phyloP scores from a whole-genome alignment of 768 basidiomycete genomes.

The Crucibulum laeve region DNA sequence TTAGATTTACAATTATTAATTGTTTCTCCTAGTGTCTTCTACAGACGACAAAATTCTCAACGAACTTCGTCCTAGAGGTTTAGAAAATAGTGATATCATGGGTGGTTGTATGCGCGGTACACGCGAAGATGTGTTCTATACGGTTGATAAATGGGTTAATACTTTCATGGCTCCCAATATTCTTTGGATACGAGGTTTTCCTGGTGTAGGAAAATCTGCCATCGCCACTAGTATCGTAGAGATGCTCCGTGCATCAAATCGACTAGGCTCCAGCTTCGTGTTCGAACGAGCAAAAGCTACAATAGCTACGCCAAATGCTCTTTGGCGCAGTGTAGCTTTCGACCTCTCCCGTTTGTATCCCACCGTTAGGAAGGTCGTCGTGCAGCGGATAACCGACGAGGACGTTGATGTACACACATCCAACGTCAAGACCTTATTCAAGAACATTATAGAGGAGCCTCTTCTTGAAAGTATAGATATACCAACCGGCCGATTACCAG shows the following conservation, averaged over 20 bases:
- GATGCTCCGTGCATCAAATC: slow-evolving; percentile 1
- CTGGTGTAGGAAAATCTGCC: slow-evolving; percentile 20
- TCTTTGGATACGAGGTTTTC: slow-evolving; percentile 18
- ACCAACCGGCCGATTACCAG: not conserved
- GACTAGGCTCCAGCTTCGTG: slow-evolving; percentile 8
- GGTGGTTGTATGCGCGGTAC: slow-evolving; percentile 9
- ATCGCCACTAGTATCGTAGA: slow-evolving; percentile 13
- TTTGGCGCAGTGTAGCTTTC: not conserved
- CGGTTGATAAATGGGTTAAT: slow-evolving; percentile 23
- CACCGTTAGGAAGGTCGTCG: not conserved
- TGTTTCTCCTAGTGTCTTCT: slow-evolving; percentile 1
- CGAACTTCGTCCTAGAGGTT: slow-evolving; percentile 8
- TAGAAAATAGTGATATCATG: not conserved
- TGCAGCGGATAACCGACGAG: not conserved
- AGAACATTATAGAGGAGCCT: not conserved
- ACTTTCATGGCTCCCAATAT: slow-evolving; percentile 26
- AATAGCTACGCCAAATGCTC: not conserved
- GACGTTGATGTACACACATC: not conserved
- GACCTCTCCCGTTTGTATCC: not conserved
- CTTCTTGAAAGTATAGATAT: not conserved
- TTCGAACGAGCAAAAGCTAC: not conserved
- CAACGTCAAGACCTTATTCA: not conserved
- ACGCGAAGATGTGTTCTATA: slow-evolving; percentile 10
- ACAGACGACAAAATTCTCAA: slow-evolving; percentile 11
- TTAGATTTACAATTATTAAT: not conserved